Base-by-base conservation (phyloP, 1,284 basidiomycete species). In the Microbotryum intermedium region DNA sequence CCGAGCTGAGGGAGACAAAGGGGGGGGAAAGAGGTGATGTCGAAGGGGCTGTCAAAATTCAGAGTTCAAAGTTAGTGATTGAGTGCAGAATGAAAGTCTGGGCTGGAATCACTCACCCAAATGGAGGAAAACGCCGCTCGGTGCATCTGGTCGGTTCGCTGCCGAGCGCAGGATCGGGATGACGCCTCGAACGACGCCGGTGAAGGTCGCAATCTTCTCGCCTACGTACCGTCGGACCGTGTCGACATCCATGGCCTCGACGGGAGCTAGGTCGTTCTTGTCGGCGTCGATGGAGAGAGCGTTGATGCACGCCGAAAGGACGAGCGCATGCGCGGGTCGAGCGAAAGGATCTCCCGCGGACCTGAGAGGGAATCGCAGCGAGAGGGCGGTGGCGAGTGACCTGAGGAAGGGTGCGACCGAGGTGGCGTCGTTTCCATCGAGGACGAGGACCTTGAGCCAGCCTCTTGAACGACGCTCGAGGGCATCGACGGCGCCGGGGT, bases 301-400 rank as follows among this genome's bases (percentile, higher is more conserved):
- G 60, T 72, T 70, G 67, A 72, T 52, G 39, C 69, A 51, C 50
- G 62, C 58, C 10, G 62, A 66, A 30, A 72, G 62, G 28, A 60
- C 59, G 55, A 69, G 67, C 11, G 62, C 51, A 25, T 65, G 54
- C 50, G 70, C 29, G 62, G 75, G 61, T 64, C 69, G 58, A 6
- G 71, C 64, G 70, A 84, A 87, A 2, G 88, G 87, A 71, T 90
- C 88, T 30, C 88, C 88, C 0, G 85, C 77, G 18, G 82, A 75
- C 45, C 81, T 83, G 65, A 88, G 80, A 4, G 88, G 88, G 76
- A 89, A 90, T 47, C 83, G 81, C 60, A 87, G 82, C n/a, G 85
- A 85, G 10, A 90, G 79, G 1, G 87, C 83, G 0, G 87, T 85
- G 6, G 83, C 79, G 47, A 90, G 76, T 3, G 86, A 88, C 53